Base-by-base conservation (phyloP, 2,329 filamentous ascomycete genomes). In the Colletotrichum sp. region DNA sequence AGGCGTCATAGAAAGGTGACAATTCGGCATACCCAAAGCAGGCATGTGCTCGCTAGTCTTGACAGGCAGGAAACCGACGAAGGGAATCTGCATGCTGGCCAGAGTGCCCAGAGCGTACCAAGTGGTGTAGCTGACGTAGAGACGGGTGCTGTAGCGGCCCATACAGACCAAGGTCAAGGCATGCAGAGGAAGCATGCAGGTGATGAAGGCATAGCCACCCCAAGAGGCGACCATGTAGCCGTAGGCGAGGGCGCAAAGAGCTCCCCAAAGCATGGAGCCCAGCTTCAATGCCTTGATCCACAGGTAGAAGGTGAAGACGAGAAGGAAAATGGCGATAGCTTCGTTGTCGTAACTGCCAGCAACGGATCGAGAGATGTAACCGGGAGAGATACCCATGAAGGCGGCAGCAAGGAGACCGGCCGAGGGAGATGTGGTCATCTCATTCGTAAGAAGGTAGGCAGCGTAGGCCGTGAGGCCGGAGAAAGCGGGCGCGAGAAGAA, bases 201-300 rank as follows among this genome's bases (percentile, higher is more conserved):
- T 99, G 83, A 99, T 99, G 91, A 99, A 99, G 82, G 98, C 97
- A 85, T 99, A 99, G 83, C 97, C 97, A 90, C 97, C 97, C 97
- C 97, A 99, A 21, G 98, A 98, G 65, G 96, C 97, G 78, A 99
- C 97, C 97, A 99, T 99, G 92, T 99, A 99, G 83, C 97, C 97
- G 86, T 99, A 99, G 88, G 98, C 99, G 71, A 99, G 90, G 59
- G 97, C 97, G 81, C 96, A 97, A 78, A 98, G 89, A 48, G 95
- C 96, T 80, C 96, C 96, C 96, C 96, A 99, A 86, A 98, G 95
- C 84, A 98, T 96, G 67, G 97, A 99, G 30, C 97, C 97, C 74
- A 96, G 92, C 90, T 99, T 99, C 80, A 99, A 91, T 24, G 97
- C 95, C 91, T 99, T 99, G 88, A 99, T 98, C 97, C 97, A 99